Base-by-base conservation (phyloP, 2,329 filamentous ascomycete species). In the Bretziella fagacearum region DNA sequence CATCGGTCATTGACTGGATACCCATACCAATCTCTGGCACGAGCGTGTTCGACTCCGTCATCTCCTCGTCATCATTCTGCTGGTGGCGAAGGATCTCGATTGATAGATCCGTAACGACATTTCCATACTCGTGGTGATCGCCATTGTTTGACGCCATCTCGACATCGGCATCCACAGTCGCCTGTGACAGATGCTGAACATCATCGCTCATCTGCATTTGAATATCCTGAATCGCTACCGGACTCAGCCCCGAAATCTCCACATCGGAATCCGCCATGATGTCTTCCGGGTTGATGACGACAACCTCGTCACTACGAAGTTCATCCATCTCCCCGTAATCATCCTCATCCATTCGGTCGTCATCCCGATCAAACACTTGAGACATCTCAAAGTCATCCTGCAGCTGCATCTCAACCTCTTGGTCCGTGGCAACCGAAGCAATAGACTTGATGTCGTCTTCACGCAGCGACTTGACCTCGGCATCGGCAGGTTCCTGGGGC, bases 351-450 rank as follows among this genome's bases (percentile, higher is more conserved):
- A 46, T 46, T 10, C 40, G 43, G 33, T 51, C 41, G 13, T 44
- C 32, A n/a, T 22, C 23, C 15, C 39, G 17, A 3, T 36, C 37
- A 27, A 18, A 43, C n/a, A 43, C 37, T 23, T 50, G 39, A 2
- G 39, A 18, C 40, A 50, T 44, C n/a, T 50, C 48, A 39, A 44
- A 44, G 33, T 50, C 48, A n/a, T 50, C 44, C 13, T 47, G 48
- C 15, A 50, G 27, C 29, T 50, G 48, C 48, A 50, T 50, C 37
- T 46, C 48, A 40, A 50, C 37, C 25, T 50, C 48, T 11, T 50
- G 43, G 29, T 50, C 48, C 22, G 48, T 50, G 22, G 30, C 30
- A 13, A 46, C 37, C 11, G 48, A 50, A 7, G 48, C 17, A 42
- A 37, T 30, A 3, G 48, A 50, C 37, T 46, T 41, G 17, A 42